phyloP scores from a whole-genome alignment of 345 rosid species.

The Aethionema arabicum region DNA sequence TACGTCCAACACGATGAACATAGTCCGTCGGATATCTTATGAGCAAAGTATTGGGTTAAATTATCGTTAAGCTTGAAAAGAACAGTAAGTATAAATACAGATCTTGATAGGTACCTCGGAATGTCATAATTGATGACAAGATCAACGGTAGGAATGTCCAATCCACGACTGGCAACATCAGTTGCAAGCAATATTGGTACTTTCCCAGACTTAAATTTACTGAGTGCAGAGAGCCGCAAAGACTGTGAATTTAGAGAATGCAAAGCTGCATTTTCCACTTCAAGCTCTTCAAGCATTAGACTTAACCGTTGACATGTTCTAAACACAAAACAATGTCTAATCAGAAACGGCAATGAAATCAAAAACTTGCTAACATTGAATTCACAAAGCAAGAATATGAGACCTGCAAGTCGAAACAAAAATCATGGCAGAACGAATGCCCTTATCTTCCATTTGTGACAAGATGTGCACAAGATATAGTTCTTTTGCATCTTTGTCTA shows the following conservation, averaged over 20 bases:
- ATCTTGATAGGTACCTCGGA: conserved; percentile 58
- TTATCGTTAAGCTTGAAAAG: conserved; percentile 1
- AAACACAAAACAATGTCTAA: conserved; percentile 15
- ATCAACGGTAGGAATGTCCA: conserved; percentile 97
- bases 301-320: conserved; percentile 77
- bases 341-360: conserved; percentile 15
- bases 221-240: conserved; percentile 71
- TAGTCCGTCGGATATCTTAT: conserved; percentile 84
- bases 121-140: conserved; percentile 89
- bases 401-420: conserved; percentile 98
- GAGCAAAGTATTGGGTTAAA: conserved; percentile 8
- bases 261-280: conserved; percentile 64
- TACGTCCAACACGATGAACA: conserved; percentile 97
- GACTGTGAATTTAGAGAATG: conserved; percentile 85
- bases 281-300: conserved; percentile 85
- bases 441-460: conserved; percentile 83
- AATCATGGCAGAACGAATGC: conserved; percentile 82
- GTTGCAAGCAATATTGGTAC: conserved; percentile 77
- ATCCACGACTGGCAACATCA: conserved; percentile 95
- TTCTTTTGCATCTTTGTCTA: conserved; percentile 80
- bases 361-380: background rate
- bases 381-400: conserved; percentile 18
- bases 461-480: conserved; percentile 71
- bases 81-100: background rate
- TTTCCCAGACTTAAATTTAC: conserved; percentile 82